Conservation (phyloP, 768 basidiomycete genomes). For the Leucosporidium scottii region DNA sequence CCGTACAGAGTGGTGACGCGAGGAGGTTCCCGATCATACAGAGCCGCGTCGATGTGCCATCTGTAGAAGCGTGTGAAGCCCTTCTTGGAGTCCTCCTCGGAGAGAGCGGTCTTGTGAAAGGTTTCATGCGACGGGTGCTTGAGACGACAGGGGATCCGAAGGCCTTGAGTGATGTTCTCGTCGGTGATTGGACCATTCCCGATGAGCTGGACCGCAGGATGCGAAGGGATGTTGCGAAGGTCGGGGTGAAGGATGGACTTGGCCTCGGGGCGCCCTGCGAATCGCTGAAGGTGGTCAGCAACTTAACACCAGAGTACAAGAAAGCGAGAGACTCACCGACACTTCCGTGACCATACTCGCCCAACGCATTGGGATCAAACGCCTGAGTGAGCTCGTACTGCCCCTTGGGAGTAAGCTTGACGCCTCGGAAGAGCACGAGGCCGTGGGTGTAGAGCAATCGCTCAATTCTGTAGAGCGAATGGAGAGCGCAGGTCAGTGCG, state of each 20-base stretch:
- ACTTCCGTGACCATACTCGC: slow-evolving; percentile 19
- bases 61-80: slow-evolving; percentile 84
- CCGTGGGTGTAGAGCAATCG: slow-evolving; percentile 33
- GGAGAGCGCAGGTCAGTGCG: background rate
- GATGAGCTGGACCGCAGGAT: slow-evolving; percentile 85
- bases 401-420: slow-evolving; percentile 21
- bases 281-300: too few relatives aligned
- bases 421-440: slow-evolving; percentile 33
- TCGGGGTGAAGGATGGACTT: slow-evolving; percentile 56
- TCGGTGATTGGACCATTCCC: slow-evolving; percentile 59
- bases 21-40: slow-evolving; percentile 50
- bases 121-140: slow-evolving; percentile 79
- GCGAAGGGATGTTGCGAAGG: slow-evolving; percentile 80
- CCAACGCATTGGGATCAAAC: slow-evolving; percentile 20
- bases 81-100: slow-evolving; percentile 62
- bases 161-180: slow-evolving; percentile 24
- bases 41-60: slow-evolving; percentile 78
- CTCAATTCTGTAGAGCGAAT: slow-evolving; percentile 12
- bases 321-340: too few relatives aligned
- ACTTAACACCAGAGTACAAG: too few relatives aligned
- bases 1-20: slow-evolving; percentile 80
- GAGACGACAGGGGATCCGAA: slow-evolving; percentile 51
- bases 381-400: slow-evolving; percentile 25
- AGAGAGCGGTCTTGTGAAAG: slow-evolving; percentile 75
- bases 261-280: slow-evolving; percentile 28